phyloP scores from a whole-genome alignment of 169 alveolate genomes.

The Neospora caninum region DNA sequence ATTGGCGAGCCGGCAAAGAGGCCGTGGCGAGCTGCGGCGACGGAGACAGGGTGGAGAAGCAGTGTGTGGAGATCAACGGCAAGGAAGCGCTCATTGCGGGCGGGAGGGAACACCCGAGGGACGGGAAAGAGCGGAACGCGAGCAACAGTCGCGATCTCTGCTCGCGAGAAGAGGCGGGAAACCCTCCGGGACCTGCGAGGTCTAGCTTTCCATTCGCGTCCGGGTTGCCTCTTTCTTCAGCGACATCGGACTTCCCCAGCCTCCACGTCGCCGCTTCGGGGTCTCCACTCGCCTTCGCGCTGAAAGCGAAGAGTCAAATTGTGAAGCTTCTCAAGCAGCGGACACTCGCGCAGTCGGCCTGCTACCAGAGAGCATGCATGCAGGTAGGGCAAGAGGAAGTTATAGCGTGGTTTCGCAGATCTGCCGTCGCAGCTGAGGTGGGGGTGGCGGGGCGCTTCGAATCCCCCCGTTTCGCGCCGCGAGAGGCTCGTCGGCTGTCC shows the following conservation, averaged over 20 bases:
- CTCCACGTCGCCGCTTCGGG: constrained; percentile 54
- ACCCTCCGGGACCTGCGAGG: not conserved
- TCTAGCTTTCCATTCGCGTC: not conserved
- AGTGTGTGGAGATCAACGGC: not conserved
- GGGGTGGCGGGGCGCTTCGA: too few species aligned
- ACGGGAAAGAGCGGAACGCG: not conserved
- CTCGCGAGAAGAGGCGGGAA: not conserved
- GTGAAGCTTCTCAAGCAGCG: constrained; percentile 47
- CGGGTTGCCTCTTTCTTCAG: not conserved
- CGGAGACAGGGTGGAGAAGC: not conserved
- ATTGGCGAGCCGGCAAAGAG: too few species aligned
- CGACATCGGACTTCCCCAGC: not conserved
- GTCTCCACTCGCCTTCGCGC: constrained; percentile 39
- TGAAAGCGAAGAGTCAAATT: constrained; percentile 50
- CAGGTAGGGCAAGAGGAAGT: not conserved
- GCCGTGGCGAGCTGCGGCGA: too few species aligned
- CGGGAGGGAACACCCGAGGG: too few species aligned
- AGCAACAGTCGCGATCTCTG: not conserved
- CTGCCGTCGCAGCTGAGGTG: too few species aligned
- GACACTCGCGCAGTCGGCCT: constrained; percentile 2
- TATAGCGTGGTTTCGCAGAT: not conserved
- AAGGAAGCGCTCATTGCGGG: not conserved
- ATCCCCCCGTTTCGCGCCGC: too few species aligned
- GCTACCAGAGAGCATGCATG: constrained; percentile 20
- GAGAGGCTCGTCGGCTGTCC: too few species aligned